Percentiles rank a stretch among this genome's conserved stretches.
Conservation (phyloP, 805 yeast genomes). For the Wickerhamomyces sydowiorum region DNA sequence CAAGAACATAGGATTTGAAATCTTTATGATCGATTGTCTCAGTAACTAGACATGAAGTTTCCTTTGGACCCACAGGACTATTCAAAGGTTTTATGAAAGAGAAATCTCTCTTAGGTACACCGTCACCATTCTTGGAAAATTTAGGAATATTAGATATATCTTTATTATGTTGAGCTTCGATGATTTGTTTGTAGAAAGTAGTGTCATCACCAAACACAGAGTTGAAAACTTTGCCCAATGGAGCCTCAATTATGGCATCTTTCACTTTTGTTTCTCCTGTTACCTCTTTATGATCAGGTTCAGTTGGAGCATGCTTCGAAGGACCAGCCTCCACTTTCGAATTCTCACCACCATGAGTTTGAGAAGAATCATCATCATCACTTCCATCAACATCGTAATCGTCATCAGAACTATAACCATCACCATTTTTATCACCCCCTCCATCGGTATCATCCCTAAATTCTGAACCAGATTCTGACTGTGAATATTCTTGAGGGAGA, state of each 20-base stretch:
- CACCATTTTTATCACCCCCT: conserved; percentile 13
- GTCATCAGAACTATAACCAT: conserved; percentile 23
- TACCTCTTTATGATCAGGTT: conserved; percentile 34
- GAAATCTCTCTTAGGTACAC: conserved; percentile 39
- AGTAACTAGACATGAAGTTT: conserved; percentile 58
- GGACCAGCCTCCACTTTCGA: conserved; percentile 28
- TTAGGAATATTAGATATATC: conserved; percentile 46
- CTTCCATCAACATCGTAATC: conserved; percentile 1
- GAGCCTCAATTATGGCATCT: conserved; percentile 52
- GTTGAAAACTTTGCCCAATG: conserved; percentile 54
- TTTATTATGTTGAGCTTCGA: conserved; percentile 59
- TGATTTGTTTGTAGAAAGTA: conserved; percentile 34
- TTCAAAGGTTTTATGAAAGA: conserved; percentile 58
- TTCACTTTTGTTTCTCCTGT: conserved; percentile 48
- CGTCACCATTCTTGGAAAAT: conserved; percentile 26
- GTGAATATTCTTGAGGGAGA: conserved; percentile 4
- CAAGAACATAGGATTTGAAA: conserved; percentile 38
- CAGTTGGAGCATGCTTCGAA: conserved; percentile 43
- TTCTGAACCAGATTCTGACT: conserved; percentile 1
- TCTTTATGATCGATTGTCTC: conserved; percentile 54
- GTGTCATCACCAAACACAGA: conserved; percentile 61
- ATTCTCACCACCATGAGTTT: conserved; percentile 6
- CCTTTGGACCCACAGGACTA: conserved; percentile 72
- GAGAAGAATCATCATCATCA: conserved; percentile 1
- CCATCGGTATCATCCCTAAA: conserved; percentile 18